A percentile compares a stretch with the other conserved stretches of the same genome.
These are phyloP conservation scores for Metschnikowia koreensis DNA, from an alignment of 805 yeast genomes.

Conservation along the genomic window DNA sequence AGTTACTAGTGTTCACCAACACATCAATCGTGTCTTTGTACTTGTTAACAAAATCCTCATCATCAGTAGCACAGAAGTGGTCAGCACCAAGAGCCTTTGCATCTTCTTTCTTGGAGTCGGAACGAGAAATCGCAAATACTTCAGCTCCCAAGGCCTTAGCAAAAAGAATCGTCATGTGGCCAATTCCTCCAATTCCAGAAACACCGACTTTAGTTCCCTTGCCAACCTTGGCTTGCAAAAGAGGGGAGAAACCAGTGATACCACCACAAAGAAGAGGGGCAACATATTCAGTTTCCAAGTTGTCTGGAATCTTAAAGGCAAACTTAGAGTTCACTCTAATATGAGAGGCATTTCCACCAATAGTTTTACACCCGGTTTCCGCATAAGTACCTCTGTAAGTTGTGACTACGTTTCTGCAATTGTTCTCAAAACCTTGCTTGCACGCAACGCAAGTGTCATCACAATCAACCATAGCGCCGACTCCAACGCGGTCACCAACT, in stretches of 20 bases:
- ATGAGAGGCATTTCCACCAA: slow-evolving; percentile 21
- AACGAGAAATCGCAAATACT: slow-evolving; percentile 55
- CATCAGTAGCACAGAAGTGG: slow-evolving; percentile 26
- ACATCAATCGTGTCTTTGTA: slow-evolving; percentile 14
- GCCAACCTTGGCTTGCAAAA: slow-evolving; percentile 18
- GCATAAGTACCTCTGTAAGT: slow-evolving; percentile 15
- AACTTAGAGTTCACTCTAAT: slow-evolving; percentile 17
- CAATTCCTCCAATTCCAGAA: slow-evolving; percentile 67
- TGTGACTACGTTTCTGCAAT: slow-evolving; percentile 14
- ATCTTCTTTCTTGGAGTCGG: slow-evolving; percentile 47
- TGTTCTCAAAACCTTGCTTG: slow-evolving; percentile 10
- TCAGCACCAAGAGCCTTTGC: slow-evolving; percentile 58
- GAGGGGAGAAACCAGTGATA: slow-evolving; percentile 22
- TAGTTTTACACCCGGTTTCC: slow-evolving; percentile 14
- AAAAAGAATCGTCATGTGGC: slow-evolving; percentile 60
- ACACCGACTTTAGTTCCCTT: slow-evolving; percentile 49
- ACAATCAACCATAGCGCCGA: slow-evolving; percentile 60
- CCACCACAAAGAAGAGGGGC: slow-evolving; percentile 25
- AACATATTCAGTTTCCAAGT: slow-evolving; percentile 12
- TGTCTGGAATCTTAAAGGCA: slow-evolving; percentile 20
- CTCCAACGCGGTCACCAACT: slow-evolving; percentile 76
- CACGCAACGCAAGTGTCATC: slow-evolving; percentile 16
- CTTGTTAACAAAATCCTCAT: slow-evolving; percentile 22
- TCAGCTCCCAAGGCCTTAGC: slow-evolving; percentile 65
- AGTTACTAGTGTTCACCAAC: slow-evolving; percentile 17